phyloP scores from a whole-genome alignment of 257 asterid species.

The Handroanthus guayacan region DNA sequence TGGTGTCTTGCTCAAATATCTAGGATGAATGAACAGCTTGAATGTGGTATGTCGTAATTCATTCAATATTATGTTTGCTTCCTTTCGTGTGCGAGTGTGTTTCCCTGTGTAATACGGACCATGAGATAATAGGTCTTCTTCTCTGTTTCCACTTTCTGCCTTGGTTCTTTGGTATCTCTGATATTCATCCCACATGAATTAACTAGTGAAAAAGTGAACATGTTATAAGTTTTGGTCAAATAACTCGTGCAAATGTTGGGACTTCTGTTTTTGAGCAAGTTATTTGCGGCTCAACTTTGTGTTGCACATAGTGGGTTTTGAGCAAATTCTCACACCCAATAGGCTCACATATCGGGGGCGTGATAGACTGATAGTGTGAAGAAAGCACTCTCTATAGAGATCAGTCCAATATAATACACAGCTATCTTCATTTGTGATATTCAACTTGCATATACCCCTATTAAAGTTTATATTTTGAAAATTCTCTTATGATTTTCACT shows the following conservation, averaged over 20 bases:
- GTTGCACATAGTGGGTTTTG: no score
- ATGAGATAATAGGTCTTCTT: not conserved
- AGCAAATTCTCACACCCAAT: no score
- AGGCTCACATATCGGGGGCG: no score
- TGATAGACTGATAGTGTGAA: no score
- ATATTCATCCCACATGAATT: no score
- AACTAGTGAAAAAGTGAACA: not conserved
- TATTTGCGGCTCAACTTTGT: no score
- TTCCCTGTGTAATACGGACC: not conserved
- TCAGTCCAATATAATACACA: not conserved
- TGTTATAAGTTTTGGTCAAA: no score
- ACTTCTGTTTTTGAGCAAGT: no score
- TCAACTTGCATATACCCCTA: not conserved
- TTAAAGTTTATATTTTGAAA: not conserved
- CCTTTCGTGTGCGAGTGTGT: not conserved
- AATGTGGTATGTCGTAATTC: conserved; percentile 22
- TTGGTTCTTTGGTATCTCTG: not conserved
- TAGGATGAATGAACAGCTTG: conserved; percentile 61
- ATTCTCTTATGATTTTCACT: not conserved
- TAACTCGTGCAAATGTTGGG: no score
- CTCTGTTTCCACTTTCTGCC: not conserved
- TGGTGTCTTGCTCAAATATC: conserved; percentile 90
- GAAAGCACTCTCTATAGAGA: not conserved
- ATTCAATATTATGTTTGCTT: not conserved
- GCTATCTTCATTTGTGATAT: not conserved